phyloP scores from a whole-genome alignment of 345 rosid species.

The Cardiospermum halicacabum region DNA sequence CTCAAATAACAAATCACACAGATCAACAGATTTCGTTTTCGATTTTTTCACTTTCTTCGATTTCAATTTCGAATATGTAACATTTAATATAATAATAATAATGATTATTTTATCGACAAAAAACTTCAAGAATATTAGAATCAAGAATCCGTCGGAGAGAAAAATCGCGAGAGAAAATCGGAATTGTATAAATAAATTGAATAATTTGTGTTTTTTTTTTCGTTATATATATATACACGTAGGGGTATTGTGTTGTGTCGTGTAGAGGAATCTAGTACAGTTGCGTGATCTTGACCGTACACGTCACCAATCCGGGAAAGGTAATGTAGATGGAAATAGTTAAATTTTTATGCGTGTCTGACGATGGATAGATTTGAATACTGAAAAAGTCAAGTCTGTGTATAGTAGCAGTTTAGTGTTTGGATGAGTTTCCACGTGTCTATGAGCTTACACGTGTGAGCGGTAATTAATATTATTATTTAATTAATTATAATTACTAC shows the following conservation, averaged over 20 bases:
- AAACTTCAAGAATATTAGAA: too few relatives aligned
- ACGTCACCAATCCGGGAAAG: conserved; percentile 60
- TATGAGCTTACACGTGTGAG: too few relatives aligned
- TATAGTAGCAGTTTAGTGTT: neutral
- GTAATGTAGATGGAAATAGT: conserved; percentile 7
- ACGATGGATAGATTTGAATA: conserved; percentile 4
- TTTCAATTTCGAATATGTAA: neutral
- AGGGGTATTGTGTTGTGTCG: too few relatives aligned
- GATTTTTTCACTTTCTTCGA: neutral
- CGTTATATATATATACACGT: too few relatives aligned
- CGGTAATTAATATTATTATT: too few relatives aligned
- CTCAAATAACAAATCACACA: too few relatives aligned
- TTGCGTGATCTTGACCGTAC: conserved; percentile 61
- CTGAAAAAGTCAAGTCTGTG: neutral
- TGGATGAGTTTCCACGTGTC: too few relatives aligned
- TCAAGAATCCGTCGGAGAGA: neutral
- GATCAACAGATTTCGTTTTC: neutral
- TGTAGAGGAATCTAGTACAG: conserved; percentile 32
- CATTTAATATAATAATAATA: neutral
- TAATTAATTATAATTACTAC: too few relatives aligned
- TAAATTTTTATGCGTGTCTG: conserved; percentile 16
- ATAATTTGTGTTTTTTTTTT: too few relatives aligned
- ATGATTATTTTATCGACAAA: neutral
- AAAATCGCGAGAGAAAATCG: too few relatives aligned
- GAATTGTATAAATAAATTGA: too few relatives aligned